A percentile compares a stretch with the other conserved stretches of the same genome.
Evolutionary conservation across 1,284 basidiomycete species (phyloP).

Genomic region (Phaffia rhodozyma): DNA sequence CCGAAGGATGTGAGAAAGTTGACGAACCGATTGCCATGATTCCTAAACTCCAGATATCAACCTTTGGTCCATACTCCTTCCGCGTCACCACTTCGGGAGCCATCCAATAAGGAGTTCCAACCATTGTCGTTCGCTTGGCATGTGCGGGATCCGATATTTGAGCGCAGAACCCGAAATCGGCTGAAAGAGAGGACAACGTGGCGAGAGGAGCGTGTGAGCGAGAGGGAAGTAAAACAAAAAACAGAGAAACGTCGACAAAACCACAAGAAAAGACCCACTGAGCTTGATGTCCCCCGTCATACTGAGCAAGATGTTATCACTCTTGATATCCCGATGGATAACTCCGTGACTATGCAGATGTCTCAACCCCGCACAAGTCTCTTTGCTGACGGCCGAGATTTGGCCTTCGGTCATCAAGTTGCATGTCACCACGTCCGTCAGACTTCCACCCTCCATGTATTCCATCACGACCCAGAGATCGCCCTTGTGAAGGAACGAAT

Average conservation of each 20-base stretch:
- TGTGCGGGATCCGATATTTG: slow-evolving; percentile 83
- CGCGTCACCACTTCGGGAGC: slow-evolving; percentile 96
- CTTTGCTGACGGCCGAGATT: slow-evolving; percentile 83
- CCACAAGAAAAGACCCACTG: slow-evolving; percentile 47
- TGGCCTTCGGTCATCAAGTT: slow-evolving; percentile 89
- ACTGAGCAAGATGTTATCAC: slow-evolving; percentile 86
- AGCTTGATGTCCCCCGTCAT: slow-evolving; percentile 93
- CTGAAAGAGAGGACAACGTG: slow-evolving; percentile 36
- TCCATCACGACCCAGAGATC: slow-evolving; percentile 99
- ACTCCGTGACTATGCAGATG: slow-evolving; percentile 90
- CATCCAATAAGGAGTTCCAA: slow-evolving; percentile 99
- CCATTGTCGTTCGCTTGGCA: slow-evolving; percentile 98
- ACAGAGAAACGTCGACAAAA: not conserved
- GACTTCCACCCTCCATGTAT: slow-evolving; percentile 87
- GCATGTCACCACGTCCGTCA: slow-evolving; percentile 93
- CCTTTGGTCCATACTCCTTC: slow-evolving; percentile 97
- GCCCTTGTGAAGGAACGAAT: slow-evolving; percentile 93
- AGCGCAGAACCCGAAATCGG: slow-evolving; percentile 98
- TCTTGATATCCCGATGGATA: slow-evolving; percentile 97
- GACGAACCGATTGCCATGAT: slow-evolving; percentile 92
- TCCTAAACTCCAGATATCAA: slow-evolving; percentile 95
- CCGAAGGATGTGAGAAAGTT: not conserved
- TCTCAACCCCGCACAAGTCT: slow-evolving; percentile 79
- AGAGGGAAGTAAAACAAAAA: slow-evolving; percentile 9
- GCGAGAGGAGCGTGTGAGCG: not conserved